Evolutionary conservation across 2,329 filamentous ascomycete species (phyloP), one percentile per base, ranked within the genome.

Genomic region (Colletotrichum endophyticum): DNA sequence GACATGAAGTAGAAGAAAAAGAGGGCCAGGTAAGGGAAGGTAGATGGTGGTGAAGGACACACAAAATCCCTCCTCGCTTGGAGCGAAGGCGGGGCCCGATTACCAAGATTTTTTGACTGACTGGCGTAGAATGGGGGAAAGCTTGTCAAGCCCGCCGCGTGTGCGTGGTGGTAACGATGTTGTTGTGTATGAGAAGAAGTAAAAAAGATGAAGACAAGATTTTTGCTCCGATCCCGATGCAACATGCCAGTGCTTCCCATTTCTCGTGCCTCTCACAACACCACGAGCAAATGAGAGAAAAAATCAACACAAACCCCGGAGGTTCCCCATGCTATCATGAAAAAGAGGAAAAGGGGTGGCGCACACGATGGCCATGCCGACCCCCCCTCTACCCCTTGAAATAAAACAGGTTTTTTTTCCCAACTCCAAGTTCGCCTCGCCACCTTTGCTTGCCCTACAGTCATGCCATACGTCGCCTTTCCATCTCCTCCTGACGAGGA

Each of bases 1-100:
- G 70, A 79, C 72, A 69, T 71, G 62, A 74, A 77, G 73, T 76
- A 78, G 68, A 75, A 79, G 78, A 78, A 67, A 67, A 15, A 72
- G 78, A 70, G 61, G 39, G 39, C 19, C n/a, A 78, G 75, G 56
- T 34, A 79, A 75, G 57, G 68, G 57, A 70, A 76, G 61, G 67
- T 73, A 61, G 76, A 53, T 53, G n/a, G n/a, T 53, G n/a, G 44
- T 53, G 75, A 75, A 15, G 77, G 63, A 68, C 22, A 39, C 28
- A 59, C 22, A n/a, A 66, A 56, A 67, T 22, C n/a, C 44, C 19
- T 32, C 44, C 19, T 32, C 44, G 44, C 66, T 27, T 16, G 19
- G 8, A 19, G 49, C 66, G 30, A 30, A 32, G 49, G 66, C 32
- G 49, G 66, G 13, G 49, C 44, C 39, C 44, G 11, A 25, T 53